Evolutionary conservation across 441 rosid genomes (phyloP).

Genomic region (Cnidoscolus chayamansa): DNA sequence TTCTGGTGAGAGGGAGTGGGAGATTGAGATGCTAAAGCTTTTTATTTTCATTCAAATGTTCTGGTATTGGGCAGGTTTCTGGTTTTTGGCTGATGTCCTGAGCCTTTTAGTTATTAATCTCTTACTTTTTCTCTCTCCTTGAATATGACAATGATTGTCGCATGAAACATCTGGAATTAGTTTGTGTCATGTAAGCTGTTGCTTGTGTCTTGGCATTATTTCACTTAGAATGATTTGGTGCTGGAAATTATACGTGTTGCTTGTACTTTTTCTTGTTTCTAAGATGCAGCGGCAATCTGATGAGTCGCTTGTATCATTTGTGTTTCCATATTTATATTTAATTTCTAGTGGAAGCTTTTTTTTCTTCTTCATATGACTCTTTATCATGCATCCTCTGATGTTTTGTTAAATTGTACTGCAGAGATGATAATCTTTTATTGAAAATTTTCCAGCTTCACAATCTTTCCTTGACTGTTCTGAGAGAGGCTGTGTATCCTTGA

Average conservation of each 20-base stretch:
- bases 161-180: conserved; percentile 6
- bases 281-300: neutral
- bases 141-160: neutral
- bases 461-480: conserved; percentile 63
- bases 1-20: neutral
- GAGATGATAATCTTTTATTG: conserved; percentile 45
- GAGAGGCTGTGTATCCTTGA: conserved; percentile 81
- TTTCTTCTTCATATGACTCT: conserved; percentile 10
- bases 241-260: neutral
- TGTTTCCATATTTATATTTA: conserved; percentile 1
- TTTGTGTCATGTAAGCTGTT: neutral
- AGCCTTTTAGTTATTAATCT: neutral
- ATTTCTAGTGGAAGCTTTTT: neutral
- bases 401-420: conserved; percentile 39
- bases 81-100: conserved; percentile 2
- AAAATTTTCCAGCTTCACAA: conserved; percentile 57
- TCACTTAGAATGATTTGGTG: conserved; percentile 4
- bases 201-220: neutral
- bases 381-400: conserved; percentile 23
- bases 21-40: neutral
- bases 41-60: neutral
- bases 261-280: neutral
- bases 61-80: neutral
- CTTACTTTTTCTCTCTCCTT: neutral
- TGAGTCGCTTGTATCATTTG: neutral